Evolutionary conservation across 352 stramenopile genomes (phyloP), one percentile per base, ranked within the genome.

Genomic region (Phytophthora litchii): DNA sequence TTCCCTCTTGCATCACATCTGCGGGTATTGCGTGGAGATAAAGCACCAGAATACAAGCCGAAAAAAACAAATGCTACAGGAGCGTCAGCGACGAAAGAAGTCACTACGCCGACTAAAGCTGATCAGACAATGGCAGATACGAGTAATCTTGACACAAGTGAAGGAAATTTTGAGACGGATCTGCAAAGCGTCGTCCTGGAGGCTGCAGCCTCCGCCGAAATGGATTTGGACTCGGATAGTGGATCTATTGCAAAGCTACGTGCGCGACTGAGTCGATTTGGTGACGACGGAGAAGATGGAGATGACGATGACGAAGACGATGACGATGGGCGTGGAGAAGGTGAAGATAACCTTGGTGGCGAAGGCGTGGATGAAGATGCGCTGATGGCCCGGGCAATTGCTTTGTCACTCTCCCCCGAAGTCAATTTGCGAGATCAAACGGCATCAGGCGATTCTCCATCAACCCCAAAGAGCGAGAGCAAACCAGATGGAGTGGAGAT

Each of bases 381-480:
- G 11, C 58, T 96, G n/a, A 96, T 96, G 87, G 87, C 87, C 13
- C 76, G 86, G 45, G 87, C 87, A 27, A 96, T 96, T 36, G 87
- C 87, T 4, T 69, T 96, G n/a, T 96, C 87, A 6, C 64, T 96
- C 3, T 96, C 87, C 3, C 82, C 87, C 1, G 87, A 94, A 62
- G 75, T 92, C 38, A 89, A 78, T 38, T 59, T 90, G 34, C 68
- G 70, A n/a, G 83, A 95, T 34, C 72, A 89, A 70, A 70, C 60
- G 16, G 42, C 38, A 47, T 45, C 59, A 36, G 34, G 40, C 5
- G 35, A 68, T 54, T 20, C 43, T 12, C 43, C 42, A 29, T 59
- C 52, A 16, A 56, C 17, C 8, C 27, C 56, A 6, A 74, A 67
- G 36, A 63, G 48, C 29, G 54, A 66, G 23, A 58, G 27, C 36